phyloP scores from a whole-genome alignment of 148 eudicot genomes.

The Suaeda aralocaspica region DNA sequence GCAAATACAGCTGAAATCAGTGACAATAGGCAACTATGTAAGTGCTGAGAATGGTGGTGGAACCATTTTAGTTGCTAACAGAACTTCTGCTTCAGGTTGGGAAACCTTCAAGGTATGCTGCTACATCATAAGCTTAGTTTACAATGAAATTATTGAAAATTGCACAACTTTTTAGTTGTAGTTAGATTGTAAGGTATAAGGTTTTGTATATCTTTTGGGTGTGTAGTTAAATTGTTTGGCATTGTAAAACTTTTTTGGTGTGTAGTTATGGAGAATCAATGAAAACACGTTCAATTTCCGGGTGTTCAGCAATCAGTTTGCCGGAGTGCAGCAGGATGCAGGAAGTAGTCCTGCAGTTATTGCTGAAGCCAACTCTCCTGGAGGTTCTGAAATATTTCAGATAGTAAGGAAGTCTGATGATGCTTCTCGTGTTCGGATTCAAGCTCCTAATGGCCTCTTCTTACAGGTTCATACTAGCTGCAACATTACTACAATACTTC shows the following conservation, averaged over 20 bases:
- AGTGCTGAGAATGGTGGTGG: constrained; percentile 66
- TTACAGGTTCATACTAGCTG: constrained; percentile 41
- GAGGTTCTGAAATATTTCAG: constrained; percentile 33
- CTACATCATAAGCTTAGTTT: too few relatives aligned
- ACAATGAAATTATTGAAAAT: too few relatives aligned
- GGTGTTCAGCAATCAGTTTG: constrained; percentile 60
- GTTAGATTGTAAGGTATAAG: too few relatives aligned
- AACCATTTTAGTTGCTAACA: constrained; percentile 47
- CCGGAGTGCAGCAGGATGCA: constrained; percentile 31
- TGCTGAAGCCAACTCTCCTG: constrained; percentile 31
- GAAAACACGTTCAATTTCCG: constrained; percentile 53
- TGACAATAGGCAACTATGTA: constrained; percentile 42
- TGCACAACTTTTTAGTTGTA: neutral
- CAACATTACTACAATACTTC: too few relatives aligned
- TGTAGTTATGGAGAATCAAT: constrained; percentile 69
- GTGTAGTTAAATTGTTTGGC: neutral
- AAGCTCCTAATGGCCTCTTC: constrained; percentile 46
- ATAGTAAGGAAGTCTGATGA: constrained; percentile 38
- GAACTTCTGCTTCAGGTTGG: constrained; percentile 60
- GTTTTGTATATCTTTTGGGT: neutral
- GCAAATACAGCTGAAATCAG: constrained; percentile 49
- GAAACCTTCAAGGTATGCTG: constrained; percentile 58
- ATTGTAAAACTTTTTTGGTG: neutral
- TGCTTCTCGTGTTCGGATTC: constrained; percentile 27
- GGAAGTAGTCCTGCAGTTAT: constrained; percentile 32